Percentiles rank a stretch among this genome's conserved stretches.
phyloP scores from a whole-genome alignment of 345 rosid species.

The Theobroma cacao region DNA sequence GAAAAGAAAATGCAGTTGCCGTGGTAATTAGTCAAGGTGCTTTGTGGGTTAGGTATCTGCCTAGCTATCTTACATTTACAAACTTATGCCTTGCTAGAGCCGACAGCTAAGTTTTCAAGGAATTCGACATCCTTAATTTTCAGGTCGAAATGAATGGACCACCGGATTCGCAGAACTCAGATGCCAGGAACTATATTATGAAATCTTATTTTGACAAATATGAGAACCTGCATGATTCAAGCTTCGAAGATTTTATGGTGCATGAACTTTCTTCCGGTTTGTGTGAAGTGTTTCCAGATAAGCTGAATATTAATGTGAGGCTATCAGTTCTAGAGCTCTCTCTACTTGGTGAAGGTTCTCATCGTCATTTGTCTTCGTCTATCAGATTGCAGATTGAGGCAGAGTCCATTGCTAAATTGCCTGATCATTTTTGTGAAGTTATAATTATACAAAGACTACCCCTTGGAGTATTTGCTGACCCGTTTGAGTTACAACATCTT shows the following conservation, averaged over 20 bases:
- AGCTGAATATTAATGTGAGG: constrained; percentile 16
- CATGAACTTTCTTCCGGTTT: constrained; percentile 26
- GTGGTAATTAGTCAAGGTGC: background rate
- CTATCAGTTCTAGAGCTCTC: constrained; percentile 36
- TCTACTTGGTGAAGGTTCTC: constrained; percentile 86
- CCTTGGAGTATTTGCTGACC: constrained; percentile 82
- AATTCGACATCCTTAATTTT: constrained; percentile 9
- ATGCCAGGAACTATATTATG: constrained; percentile 38
- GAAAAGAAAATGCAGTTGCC: background rate
- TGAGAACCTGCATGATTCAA: constrained; percentile 38
- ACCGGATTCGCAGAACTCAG: constrained; percentile 4
- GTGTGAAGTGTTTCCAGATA: constrained; percentile 27
- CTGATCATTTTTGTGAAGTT: constrained; percentile 35
- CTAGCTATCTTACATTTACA: background rate
- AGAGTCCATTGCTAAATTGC: constrained; percentile 19
- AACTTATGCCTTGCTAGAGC: background rate
- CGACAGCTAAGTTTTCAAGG: background rate
- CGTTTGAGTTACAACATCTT: constrained; percentile 82
- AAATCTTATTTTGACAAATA: constrained; percentile 53
- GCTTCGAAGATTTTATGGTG: constrained; percentile 41
- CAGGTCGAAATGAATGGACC: constrained; percentile 28
- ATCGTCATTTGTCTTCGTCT: constrained; percentile 61
- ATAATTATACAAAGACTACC: constrained; percentile 71
- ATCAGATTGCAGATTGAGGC: constrained; percentile 39
- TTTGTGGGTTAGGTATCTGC: background rate